Evolutionary conservation across 1,139 yeast species (phyloP).

Genomic region (Suhomyces kunorum): DNA sequence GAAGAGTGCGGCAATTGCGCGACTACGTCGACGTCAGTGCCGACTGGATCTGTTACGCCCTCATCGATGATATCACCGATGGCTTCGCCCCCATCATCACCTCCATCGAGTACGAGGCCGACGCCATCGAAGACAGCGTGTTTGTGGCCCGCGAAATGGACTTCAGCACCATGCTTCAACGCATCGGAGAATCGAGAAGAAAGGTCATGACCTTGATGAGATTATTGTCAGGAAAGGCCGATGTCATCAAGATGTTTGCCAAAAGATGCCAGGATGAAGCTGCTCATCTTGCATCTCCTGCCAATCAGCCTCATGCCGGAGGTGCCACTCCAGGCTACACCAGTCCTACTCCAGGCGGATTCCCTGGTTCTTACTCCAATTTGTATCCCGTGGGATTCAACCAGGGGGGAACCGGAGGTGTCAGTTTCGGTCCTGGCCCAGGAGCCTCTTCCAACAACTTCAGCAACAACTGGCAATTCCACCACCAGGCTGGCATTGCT

Average conservation of each 20-base stretch:
- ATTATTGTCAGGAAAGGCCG: slow-evolving; percentile 90
- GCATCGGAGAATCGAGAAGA: slow-evolving; percentile 86
- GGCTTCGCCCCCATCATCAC: slow-evolving; percentile 90
- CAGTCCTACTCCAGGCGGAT: slow-evolving; percentile 6
- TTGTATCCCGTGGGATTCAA: slow-evolving; percentile 15
- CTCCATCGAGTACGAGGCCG: slow-evolving; percentile 86
- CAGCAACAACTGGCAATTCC: slow-evolving; percentile 18
- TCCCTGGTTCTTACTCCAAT: slow-evolving; percentile 6
- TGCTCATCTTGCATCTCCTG: slow-evolving; percentile 14
- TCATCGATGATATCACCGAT: slow-evolving; percentile 92
- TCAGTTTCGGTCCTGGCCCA: slow-evolving; percentile 27
- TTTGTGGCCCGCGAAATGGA: slow-evolving; percentile 47
- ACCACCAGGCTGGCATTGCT: slow-evolving; percentile 26
- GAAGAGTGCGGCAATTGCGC: slow-evolving; percentile 86
- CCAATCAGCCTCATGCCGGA: slow-evolving; percentile 4
- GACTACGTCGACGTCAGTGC: slow-evolving; percentile 86
- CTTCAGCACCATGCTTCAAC: slow-evolving; percentile 69
- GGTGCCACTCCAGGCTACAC: slow-evolving; percentile 10
- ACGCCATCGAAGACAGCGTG: slow-evolving; percentile 81
- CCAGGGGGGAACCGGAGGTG: slow-evolving; percentile 21
- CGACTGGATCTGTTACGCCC: slow-evolving; percentile 93
- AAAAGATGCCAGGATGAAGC: slow-evolving; percentile 84
- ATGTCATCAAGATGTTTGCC: slow-evolving; percentile 95
- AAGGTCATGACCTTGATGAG: slow-evolving; percentile 93
- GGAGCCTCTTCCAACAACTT: slow-evolving; percentile 20